Percentiles rank a stretch among this genome's conserved stretches.
Conservation (phyloP, 2,329 filamentous ascomycete genomes). For the Hypoxylon rubiginosum region DNA sequence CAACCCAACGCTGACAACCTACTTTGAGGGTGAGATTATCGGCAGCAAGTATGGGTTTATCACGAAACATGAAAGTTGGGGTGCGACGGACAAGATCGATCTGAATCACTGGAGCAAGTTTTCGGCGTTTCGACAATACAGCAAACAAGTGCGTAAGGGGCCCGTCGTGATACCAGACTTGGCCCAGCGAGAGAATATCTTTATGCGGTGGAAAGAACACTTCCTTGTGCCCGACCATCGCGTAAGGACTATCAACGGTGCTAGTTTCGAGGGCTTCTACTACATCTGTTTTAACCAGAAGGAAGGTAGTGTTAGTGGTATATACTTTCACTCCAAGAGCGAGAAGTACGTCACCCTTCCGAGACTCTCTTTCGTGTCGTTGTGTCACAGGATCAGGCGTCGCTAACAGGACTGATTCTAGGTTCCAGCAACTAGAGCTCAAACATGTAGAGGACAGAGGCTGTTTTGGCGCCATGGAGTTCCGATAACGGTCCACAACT, state of each 20-base stretch:
- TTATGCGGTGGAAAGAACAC: constrained; percentile 99
- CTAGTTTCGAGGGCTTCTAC: constrained; percentile 98
- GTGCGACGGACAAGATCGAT: constrained; percentile 91
- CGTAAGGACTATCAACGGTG: constrained; percentile 89
- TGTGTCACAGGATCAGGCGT: not conserved
- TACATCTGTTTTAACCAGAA: constrained; percentile 99
- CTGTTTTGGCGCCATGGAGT: constrained; percentile 89
- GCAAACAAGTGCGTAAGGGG: constrained; percentile 69
- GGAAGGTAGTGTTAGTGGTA: constrained; percentile 86
- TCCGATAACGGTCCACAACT: constrained; percentile 70
- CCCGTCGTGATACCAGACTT: constrained; percentile 55
- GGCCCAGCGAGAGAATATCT: constrained; percentile 78
- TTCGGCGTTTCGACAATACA: constrained; percentile 83
- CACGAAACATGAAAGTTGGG: constrained; percentile 91
- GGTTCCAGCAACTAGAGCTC: constrained; percentile 92
- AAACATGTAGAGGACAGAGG: constrained; percentile 88
- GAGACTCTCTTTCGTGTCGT: not conserved
- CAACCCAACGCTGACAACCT: constrained; percentile 97
- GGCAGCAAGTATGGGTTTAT: constrained; percentile 94
- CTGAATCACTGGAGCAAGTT: constrained; percentile 95
- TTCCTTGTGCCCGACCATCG: constrained; percentile 96
- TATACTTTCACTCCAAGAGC: constrained; percentile 98
- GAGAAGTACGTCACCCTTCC: constrained; percentile 79
- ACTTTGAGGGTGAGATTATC: constrained; percentile 98
- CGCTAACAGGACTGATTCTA: constrained; percentile 54